Evolutionary conservation across 2,329 filamentous ascomycete species (phyloP).

Genomic region (Ophiobolus disseminans): DNA sequence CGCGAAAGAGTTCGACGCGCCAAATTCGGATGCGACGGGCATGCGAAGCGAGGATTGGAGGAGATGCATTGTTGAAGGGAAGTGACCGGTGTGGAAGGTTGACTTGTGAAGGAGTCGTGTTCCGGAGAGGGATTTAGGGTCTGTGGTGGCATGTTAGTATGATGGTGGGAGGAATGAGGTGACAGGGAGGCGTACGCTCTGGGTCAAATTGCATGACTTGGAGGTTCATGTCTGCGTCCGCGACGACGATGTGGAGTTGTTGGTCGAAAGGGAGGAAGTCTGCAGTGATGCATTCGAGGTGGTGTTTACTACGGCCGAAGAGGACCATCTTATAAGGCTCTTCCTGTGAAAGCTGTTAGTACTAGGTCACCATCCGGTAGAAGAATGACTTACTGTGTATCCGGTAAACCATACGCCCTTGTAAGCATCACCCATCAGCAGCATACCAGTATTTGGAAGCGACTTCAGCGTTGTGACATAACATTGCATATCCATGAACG

Average conservation of each 20-base stretch:
- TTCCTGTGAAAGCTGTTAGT: constrained; percentile 60
- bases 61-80: constrained; percentile 75
- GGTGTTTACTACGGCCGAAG: constrained; percentile 83
- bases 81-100: constrained; percentile 86
- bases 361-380: neutral
- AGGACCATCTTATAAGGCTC: constrained; percentile 96
- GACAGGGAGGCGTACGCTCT: constrained; percentile 70
- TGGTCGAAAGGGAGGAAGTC: constrained; percentile 89
- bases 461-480: constrained; percentile 88
- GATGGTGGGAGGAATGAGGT: constrained; percentile 6
- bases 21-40: constrained; percentile 41
- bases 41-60: constrained; percentile 70
- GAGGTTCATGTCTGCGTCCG: constrained; percentile 84
- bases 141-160: constrained; percentile 54
- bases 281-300: constrained; percentile 78
- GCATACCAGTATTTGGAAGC: constrained; percentile 81
- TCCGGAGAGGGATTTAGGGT: constrained; percentile 91
- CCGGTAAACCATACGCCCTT: constrained; percentile 97
- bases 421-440: constrained; percentile 85
- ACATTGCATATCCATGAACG: constrained; percentile 97
- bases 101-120: constrained; percentile 85
- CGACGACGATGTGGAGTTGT: constrained; percentile 80
- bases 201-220: constrained; percentile 94
- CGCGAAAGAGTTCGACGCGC: constrained; percentile 42
- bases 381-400: constrained; percentile 68